Evolutionary conservation across 2,329 filamentous ascomycete species (phyloP).

Genomic region (Neonectria ditissima): DNA sequence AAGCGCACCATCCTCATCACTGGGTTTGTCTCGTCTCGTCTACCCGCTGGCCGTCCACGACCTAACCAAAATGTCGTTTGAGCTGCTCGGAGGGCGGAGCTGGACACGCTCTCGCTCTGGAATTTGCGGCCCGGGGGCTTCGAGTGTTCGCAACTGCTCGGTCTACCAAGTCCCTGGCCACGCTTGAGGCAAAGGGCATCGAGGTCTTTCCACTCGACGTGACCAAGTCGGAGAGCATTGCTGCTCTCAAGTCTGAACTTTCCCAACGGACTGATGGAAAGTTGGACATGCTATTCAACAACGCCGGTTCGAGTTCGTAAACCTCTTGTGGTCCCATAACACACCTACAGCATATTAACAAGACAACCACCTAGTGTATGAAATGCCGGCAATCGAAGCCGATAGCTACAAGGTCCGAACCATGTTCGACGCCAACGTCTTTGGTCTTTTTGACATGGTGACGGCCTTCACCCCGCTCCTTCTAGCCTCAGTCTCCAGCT

Average conservation of each 20-base stretch:
- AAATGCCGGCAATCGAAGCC: conserved; percentile 26
- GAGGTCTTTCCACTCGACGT: conserved; percentile 27
- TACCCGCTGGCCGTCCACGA: not conserved
- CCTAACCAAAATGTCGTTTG: not conserved
- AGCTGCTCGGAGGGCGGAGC: conserved; percentile 28
- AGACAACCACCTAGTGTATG: conserved; percentile 19
- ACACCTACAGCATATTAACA: not conserved
- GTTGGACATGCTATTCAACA: conserved; percentile 31
- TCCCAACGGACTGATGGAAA: conserved; percentile 18
- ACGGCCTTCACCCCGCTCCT: conserved; percentile 28
- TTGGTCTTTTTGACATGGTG: conserved; percentile 29
- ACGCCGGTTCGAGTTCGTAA: conserved; percentile 26
- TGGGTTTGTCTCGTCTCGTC: conserved; percentile 12
- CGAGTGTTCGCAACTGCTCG: conserved; percentile 32
- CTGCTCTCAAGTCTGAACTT: conserved; percentile 21
- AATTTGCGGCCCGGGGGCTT: conserved; percentile 24
- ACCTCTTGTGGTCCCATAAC: no score
- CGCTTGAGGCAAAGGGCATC: conserved; percentile 24
- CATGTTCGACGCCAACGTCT: conserved; percentile 32
- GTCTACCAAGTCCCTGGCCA: conserved; percentile 16
- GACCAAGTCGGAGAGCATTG: conserved; percentile 27
- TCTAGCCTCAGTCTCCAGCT: conserved; percentile 12
- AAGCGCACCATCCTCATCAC: conserved; percentile 27
- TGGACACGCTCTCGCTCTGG: conserved; percentile 28
- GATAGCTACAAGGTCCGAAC: conserved; percentile 15